Evolutionary conservation across 305 asterid genomes (phyloP).

Genomic region (Rubia occidens): DNA sequence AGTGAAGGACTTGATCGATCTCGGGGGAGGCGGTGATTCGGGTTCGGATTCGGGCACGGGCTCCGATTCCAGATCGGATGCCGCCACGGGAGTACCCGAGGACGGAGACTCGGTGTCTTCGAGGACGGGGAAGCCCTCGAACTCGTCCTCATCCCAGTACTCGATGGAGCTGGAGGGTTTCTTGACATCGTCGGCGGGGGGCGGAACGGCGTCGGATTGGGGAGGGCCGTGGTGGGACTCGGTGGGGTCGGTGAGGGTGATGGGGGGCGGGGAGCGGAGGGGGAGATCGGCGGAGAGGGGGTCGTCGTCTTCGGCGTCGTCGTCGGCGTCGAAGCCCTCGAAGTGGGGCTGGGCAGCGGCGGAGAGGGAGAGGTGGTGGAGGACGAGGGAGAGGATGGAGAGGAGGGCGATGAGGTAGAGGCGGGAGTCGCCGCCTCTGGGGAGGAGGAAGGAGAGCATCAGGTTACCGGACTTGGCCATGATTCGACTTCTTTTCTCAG

Average conservation of each 20-base stretch:
- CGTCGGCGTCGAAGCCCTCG: constrained; percentile 99
- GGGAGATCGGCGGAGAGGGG: constrained; percentile 13
- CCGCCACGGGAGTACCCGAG: constrained; percentile 23
- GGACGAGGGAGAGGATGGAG: constrained; percentile 46
- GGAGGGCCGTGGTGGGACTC: constrained; percentile 65
- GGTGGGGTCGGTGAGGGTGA: constrained; percentile 51
- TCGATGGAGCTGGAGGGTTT: constrained; percentile 53
- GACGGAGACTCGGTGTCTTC: constrained; percentile 24
- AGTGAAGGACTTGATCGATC: constrained; percentile 34
- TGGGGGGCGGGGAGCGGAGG: constrained; percentile 16
- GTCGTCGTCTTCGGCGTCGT: constrained; percentile 41
- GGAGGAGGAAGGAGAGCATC: constrained; percentile 44
- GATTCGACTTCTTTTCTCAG: too few species aligned
- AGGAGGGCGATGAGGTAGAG: constrained; percentile 51
- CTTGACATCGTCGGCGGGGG: constrained; percentile 37
- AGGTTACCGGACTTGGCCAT: constrained; percentile 44
- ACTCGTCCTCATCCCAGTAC: constrained; percentile 93
- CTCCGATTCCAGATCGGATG: constrained; percentile 20
- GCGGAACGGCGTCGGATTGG: constrained; percentile 7
- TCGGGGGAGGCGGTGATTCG: constrained; percentile 25
- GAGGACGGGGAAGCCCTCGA: constrained; percentile 65
- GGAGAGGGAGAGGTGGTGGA: constrained; percentile 56
- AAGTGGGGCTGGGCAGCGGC: constrained; percentile 49
- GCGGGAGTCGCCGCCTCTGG: constrained; percentile 49
- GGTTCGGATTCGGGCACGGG: constrained; percentile 19